Base-by-base conservation (phyloP, 495 filamentous ascomycete genomes). In the Neurospora sp. region DNA sequence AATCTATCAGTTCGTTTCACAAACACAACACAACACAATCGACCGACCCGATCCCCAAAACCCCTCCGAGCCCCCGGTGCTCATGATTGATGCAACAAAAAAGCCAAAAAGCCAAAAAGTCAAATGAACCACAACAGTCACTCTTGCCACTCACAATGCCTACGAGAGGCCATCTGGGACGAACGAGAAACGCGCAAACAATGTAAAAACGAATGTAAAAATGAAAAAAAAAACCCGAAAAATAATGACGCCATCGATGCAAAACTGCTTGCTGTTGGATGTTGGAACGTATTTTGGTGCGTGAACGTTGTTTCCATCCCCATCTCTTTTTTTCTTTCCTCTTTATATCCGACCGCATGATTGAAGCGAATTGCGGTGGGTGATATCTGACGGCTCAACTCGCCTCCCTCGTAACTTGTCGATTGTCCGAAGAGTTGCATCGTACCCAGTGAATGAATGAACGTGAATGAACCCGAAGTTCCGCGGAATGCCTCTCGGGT, bases 371-470 rank as follows among this genome's bases (percentile, higher is more conserved):
- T 35, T 35, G 16, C 92, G 84, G 71, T 88, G 84, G 72, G 89
- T 88, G 89, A 92, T 92, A 77, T 92, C 87, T 73, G 91, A 82
- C 16, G 88, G 90, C 77, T 91, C 80, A 77, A 62, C 27, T 62
- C 54, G 54, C 54, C 54, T 16, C 23, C 12, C 54, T 62, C 54
- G 54, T 62, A 62, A 8, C 23, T 18, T 62, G 23, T 31, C 54
- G 6, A 1, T 35, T 62, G 54, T 62, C 54, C 23, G 23, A 62
- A 62, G 54, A 16, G 54, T 62, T 62, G 54, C 54, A 62, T 62
- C 12, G 54, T 16, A 62, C 54, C 54, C 54, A 62, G 54, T 62
- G 54, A 60, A 31, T 62, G 54, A 60, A 31, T 62, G 46, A 54
- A 54, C 46, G 0, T 62, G 12, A 62, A 62, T 35, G 46, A 54